A percentile compares a stretch with the other conserved stretches of the same genome.
These are phyloP conservation scores for Myxozyma lipomycoides DNA, from an alignment of 805 yeast species.

Conservation along the genomic window DNA sequence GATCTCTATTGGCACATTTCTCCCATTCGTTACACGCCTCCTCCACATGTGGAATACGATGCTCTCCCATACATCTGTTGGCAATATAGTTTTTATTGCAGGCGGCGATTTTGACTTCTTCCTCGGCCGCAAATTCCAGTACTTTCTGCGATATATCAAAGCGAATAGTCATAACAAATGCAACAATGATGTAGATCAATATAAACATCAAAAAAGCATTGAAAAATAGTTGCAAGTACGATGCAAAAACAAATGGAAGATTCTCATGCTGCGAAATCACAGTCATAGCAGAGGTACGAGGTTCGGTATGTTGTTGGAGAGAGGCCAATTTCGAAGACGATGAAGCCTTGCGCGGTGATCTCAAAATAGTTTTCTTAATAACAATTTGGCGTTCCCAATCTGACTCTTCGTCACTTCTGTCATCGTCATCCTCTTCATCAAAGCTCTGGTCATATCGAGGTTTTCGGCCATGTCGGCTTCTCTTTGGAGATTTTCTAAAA, in stretches of 20 bases:
- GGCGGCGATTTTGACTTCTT: constrained; percentile 56
- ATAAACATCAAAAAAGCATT: constrained; percentile 52
- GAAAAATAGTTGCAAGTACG: constrained; percentile 61
- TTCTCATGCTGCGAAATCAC: constrained; percentile 26
- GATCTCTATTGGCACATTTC: constrained; percentile 77
- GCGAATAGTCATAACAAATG: constrained; percentile 53
- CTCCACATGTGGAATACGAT: constrained; percentile 74
- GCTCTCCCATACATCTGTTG: constrained; percentile 62
- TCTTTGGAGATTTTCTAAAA: constrained; percentile 4
- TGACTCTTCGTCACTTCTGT: constrained; percentile 13
- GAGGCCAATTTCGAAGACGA: neutral
- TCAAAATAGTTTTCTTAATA: constrained; percentile 16
- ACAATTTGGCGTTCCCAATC: constrained; percentile 18
- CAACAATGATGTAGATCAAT: constrained; percentile 49
- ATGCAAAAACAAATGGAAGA: constrained; percentile 52
- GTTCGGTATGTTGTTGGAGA: neutral
- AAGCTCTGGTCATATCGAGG: constrained; percentile 1
- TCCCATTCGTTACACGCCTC: constrained; percentile 68
- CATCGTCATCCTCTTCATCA: constrained; percentile 7
- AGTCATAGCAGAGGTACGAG: constrained; percentile 11
- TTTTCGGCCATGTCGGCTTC: neutral
- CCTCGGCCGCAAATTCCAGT: constrained; percentile 56
- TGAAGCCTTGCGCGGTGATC: constrained; percentile 21
- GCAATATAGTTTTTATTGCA: constrained; percentile 67
- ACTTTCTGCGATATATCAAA: constrained; percentile 70